phyloP scores from a whole-genome alignment of 2,329 filamentous ascomycete genomes.

The Herpotrichia juniperi region DNA sequence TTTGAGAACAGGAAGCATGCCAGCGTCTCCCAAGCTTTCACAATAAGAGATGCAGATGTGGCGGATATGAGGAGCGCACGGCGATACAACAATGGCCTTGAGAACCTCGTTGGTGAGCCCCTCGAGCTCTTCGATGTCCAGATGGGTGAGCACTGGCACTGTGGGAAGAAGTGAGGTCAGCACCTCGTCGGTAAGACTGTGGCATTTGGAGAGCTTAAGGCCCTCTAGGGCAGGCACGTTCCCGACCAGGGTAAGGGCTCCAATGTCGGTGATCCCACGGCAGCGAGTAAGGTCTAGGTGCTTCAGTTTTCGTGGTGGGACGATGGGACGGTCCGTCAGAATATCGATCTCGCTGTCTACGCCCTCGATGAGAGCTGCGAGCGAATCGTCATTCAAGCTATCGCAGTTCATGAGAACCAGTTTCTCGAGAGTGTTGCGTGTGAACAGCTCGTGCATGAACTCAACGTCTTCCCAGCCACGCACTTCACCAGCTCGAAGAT shows the following conservation, averaged over 20 bases:
- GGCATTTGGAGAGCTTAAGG: slow-evolving; percentile 80
- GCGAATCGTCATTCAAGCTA: slow-evolving; percentile 75
- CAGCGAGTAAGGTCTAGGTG: slow-evolving; percentile 88
- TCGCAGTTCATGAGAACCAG: slow-evolving; percentile 81
- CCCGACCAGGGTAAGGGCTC: slow-evolving; percentile 73
- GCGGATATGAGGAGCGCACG: slow-evolving; percentile 72
- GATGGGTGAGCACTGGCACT: slow-evolving; percentile 77
- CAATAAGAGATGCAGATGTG: slow-evolving; percentile 92
- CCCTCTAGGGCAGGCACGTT: slow-evolving; percentile 82
- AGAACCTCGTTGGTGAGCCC: slow-evolving; percentile 77
- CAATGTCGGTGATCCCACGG: slow-evolving; percentile 71
- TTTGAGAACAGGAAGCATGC: slow-evolving; percentile 83
- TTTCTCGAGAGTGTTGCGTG: slow-evolving; percentile 81
- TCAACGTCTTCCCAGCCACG: slow-evolving; percentile 76
- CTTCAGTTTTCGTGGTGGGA: slow-evolving; percentile 77
- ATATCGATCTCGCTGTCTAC: slow-evolving; percentile 78
- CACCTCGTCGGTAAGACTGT: slow-evolving; percentile 73
- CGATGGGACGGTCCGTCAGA: slow-evolving; percentile 75
- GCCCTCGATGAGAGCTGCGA: slow-evolving; percentile 78
- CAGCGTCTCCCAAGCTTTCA: slow-evolving; percentile 80
- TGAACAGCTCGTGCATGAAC: slow-evolving; percentile 76
- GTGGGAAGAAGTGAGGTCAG: slow-evolving; percentile 76
- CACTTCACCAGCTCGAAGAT: slow-evolving; percentile 83
- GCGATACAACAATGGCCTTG: slow-evolving; percentile 75
- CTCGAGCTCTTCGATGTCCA: slow-evolving; percentile 87